A percentile compares a stretch with the other conserved stretches of the same genome.
Conservation (phyloP, 75 land plant species). For the Chamaecyparis obtusa region DNA sequence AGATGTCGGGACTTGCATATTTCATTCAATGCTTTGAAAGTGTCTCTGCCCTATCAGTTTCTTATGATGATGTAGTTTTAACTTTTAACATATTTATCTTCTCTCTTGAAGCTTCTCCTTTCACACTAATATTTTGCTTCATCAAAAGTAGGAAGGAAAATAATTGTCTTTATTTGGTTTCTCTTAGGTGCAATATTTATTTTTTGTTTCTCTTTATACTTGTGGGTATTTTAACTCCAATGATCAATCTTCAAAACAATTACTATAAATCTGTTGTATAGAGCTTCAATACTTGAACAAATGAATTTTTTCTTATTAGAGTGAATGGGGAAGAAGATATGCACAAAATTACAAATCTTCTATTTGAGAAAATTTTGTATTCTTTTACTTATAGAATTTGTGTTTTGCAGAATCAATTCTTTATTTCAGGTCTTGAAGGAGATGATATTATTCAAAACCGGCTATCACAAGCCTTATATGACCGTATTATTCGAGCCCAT, state of each 20-base stretch:
- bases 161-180: neutral
- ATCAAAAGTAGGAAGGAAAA: neutral
- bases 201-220: neutral
- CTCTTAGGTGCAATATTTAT: neutral
- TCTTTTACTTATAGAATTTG: slow-evolving; percentile 2
- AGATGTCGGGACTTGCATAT: neutral
- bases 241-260: neutral
- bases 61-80: neutral
- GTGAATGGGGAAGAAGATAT: neutral
- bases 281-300: neutral
- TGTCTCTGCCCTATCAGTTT: neutral
- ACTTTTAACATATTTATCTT: neutral
- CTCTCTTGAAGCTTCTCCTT: neutral
- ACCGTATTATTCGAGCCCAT: slow-evolving; percentile 82
- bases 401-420: slow-evolving; percentile 91
- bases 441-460: slow-evolving; percentile 86
- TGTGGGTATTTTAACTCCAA: neutral
- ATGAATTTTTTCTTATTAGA: neutral
- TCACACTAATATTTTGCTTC: neutral
- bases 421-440: slow-evolving; percentile 91
- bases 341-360: neutral
- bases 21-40: neutral
- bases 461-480: slow-evolving; percentile 75
- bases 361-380: neutral
- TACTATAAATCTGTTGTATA: neutral